phyloP scores from a whole-genome alignment of 495 filamentous ascomycete species.

The Cercophora newfieldiana region DNA sequence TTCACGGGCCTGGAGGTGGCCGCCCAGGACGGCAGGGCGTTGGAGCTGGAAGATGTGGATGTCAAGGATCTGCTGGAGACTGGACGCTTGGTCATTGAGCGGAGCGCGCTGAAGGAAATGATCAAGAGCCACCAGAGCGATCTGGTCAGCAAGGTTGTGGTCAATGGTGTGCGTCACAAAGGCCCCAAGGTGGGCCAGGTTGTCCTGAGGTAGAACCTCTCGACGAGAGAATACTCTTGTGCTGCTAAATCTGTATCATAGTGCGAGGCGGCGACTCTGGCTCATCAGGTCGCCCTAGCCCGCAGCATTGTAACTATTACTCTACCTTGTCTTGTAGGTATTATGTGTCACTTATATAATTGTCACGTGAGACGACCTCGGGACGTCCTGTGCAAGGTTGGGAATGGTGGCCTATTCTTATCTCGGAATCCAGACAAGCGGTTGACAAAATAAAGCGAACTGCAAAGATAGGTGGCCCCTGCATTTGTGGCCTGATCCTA shows the following conservation, averaged over 20 bases:
- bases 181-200: slow-evolving; percentile 26
- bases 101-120: slow-evolving; percentile 72
- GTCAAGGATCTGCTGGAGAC: slow-evolving; percentile 90
- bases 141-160: slow-evolving; percentile 47
- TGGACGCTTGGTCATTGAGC: slow-evolving; percentile 83
- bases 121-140: slow-evolving; percentile 76
- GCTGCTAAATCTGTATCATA: slow-evolving; percentile 20
- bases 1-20: slow-evolving; percentile 59
- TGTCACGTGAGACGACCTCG: too few relatives aligned
- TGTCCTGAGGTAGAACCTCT: slow-evolving; percentile 11
- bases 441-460: too few relatives aligned
- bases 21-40: slow-evolving; percentile 64
- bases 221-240: background rate
- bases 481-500: too few relatives aligned
- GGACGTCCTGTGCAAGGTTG: too few relatives aligned
- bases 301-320: background rate
- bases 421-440: too few relatives aligned
- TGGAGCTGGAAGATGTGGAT: slow-evolving; percentile 74
- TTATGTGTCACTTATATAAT: too few relatives aligned
- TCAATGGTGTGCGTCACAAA: slow-evolving; percentile 28
- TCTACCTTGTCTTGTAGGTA: background rate
- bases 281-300: background rate
- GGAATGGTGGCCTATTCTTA: too few relatives aligned
- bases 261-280: background rate
- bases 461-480: too few relatives aligned